phyloP scores from a whole-genome alignment of 2,329 filamentous ascomycete genomes.

The Penicillium sp. region DNA sequence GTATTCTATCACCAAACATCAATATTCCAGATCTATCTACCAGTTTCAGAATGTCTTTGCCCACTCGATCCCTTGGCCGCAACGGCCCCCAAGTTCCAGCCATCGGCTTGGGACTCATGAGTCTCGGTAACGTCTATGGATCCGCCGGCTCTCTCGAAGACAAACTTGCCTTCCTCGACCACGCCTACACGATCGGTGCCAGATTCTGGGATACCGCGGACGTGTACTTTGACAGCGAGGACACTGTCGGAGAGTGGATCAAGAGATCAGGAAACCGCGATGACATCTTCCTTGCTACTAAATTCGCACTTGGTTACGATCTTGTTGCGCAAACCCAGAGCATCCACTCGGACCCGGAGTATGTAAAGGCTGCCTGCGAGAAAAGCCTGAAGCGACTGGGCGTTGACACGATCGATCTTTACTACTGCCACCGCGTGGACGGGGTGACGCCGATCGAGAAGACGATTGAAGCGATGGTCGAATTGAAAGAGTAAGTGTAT shows the following conservation, averaged over 20 bases:
- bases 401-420: conserved; percentile 44
- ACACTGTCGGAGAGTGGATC: conserved; percentile 41
- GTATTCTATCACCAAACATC: background rate
- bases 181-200: conserved; percentile 29
- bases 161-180: conserved; percentile 25
- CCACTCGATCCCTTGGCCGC: conserved; percentile 12
- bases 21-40: background rate
- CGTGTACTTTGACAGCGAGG: conserved; percentile 32
- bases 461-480: conserved; percentile 47
- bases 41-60: conserved; percentile 3
- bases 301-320: conserved; percentile 33
- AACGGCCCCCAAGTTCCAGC: conserved; percentile 20
- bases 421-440: conserved; percentile 49
- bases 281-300: conserved; percentile 44
- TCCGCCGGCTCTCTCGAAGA: conserved; percentile 10
- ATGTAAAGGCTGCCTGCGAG: conserved; percentile 38
- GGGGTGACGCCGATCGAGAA: conserved; percentile 47
- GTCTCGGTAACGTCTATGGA: conserved; percentile 18
- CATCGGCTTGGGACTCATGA: conserved; percentile 25
- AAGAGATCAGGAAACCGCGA: conserved; percentile 37
- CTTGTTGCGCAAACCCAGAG: background rate
- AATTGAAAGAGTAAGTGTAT: conserved; percentile 41
- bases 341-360: conserved; percentile 40
- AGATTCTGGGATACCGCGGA: conserved; percentile 37
- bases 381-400: conserved; percentile 40